Evolutionary conservation across 1,284 basidiomycete species (phyloP), one percentile per base, ranked within the genome.

Genomic region (Kalmanozyma brasiliensis): DNA sequence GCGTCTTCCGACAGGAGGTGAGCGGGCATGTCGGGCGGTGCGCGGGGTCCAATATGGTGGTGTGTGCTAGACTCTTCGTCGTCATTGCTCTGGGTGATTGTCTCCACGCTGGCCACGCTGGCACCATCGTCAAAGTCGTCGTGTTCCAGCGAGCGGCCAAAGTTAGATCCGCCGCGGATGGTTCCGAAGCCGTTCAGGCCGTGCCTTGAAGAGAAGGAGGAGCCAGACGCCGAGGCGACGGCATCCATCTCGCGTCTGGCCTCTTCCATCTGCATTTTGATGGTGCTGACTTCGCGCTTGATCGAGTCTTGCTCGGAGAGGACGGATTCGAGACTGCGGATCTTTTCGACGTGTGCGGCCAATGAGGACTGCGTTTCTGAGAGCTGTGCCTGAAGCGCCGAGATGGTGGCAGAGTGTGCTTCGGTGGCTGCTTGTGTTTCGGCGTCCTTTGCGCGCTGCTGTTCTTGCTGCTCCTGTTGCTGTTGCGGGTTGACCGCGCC

Each of bases 311-410:
- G 93, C 82, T 97, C 93, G 23, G 82, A 82, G 0, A 91, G 86
- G 42, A 96, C 86, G 35, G 86, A 86, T 77, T 97, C 94, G 29
- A 98, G 85, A 14, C 88, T 86, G 38, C 89, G 88, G 60, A 96
- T 90, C 83, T 93, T 92, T 62, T 94, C 92, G 33, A 93, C 87
- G 76, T 97, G 92, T 14, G 84, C 85, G 1, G 89, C 87, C 16
- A 98, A 86, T 0, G 89, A 90, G 1, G 87, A 84, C 76, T 96
- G 94, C 0, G 94, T 96, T 49, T 94, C 91, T 44, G 87, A 87
- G 14, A 98, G 87, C 81, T 97, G 92, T 3, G 86, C 82, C 79
- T 96, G 93, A 4, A 98, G 87, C 20, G 87, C 85, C 71, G 83
- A 62, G 78, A 83, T 34, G 41, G 72, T 52, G 42, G 63, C 53